Evolutionary conservation across 768 basidiomycete genomes (phyloP), one percentile per base, ranked within the genome.

Genomic region (Boletus bicolor): DNA sequence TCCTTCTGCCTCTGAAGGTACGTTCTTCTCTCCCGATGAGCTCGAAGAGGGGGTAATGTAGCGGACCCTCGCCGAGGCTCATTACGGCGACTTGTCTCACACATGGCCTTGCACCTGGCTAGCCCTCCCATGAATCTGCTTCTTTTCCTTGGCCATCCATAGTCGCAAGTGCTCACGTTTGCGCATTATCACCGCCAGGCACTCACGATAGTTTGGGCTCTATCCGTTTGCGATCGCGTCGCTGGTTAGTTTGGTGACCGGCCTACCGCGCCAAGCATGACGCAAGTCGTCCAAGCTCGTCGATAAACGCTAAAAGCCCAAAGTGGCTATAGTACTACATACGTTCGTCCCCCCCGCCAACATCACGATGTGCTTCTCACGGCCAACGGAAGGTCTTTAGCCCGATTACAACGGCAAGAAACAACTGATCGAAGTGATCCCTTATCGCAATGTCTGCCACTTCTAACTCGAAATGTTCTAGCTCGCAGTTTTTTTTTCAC

Each of bases 1-100:
- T 3, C 86, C 91, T 5, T 93, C 92, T 0, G 92, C 94, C 64
- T 68, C 83, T 5, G 93, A 94, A 73, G 92, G 95, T 61, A 87
- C 81, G 0, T 95, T 93, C 73, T 79, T 94, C 57, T 77, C 83
- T 0, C 80, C 80, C 0, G 76, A 78, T 7, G 92, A 93, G 60
- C 72, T 77, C 3, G 83, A 84, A 15, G 87, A 89, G 68, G 87
- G 89, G 79, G 86, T 85, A 54, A 37, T 15, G 44, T 61, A 39
- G 51, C 21, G 26, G 26, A 28, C 26, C 26, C 61, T 87, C 86
- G 57, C 82, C 83, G 21, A 24, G 21, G 21, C 21, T 24, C 21
- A 24, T 24, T 24, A 24, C 21, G 21, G 21, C 21, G 21, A 3
- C 21, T 24, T 24, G 21, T 3, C 21, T 3, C 21, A 24, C 21